Conservation (phyloP, 192 early-diverging fungal genomes). For the Entomortierella parvispora region DNA sequence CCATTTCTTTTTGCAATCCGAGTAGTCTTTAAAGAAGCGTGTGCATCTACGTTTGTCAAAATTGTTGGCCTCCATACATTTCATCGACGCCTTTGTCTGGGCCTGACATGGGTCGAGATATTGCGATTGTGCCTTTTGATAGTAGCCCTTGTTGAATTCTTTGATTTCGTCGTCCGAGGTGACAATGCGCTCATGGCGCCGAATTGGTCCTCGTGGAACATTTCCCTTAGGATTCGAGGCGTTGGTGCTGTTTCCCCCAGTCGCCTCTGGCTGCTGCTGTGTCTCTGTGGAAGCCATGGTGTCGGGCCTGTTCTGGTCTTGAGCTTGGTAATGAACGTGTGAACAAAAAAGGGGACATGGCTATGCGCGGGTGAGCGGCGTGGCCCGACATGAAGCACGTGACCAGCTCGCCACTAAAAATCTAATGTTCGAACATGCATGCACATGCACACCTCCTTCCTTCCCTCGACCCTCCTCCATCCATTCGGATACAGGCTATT, state of each 20-base stretch:
- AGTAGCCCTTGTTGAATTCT: slow-evolving; percentile 54
- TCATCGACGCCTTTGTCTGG: slow-evolving; percentile 61
- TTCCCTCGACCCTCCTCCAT: no score
- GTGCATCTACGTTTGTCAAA: slow-evolving; percentile 61
- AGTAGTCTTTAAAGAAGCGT: slow-evolving; percentile 60
- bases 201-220: slow-evolving; percentile 11
- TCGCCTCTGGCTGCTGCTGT: background rate
- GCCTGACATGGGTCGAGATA: slow-evolving; percentile 64
- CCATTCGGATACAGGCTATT: no score
- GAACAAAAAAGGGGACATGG: no score
- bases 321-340: no score
- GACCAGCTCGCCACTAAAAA: no score
- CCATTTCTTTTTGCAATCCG: slow-evolving; percentile 70
- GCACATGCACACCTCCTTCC: no score
- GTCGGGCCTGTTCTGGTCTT: no score
- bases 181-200: slow-evolving; percentile 36
- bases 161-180: slow-evolving; percentile 49
- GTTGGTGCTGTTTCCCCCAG: background rate
- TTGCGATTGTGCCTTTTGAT: slow-evolving; percentile 59
- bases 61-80: slow-evolving; percentile 63
- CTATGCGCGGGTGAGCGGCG: no score
- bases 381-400: no score
- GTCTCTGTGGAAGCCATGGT: background rate
- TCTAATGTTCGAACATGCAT: no score
- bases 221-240: background rate